Percentiles rank a stretch among this genome's conserved stretches.
Conservation (phyloP, 2,329 filamentous ascomycete species). For the Cladosporium oxysporum region DNA sequence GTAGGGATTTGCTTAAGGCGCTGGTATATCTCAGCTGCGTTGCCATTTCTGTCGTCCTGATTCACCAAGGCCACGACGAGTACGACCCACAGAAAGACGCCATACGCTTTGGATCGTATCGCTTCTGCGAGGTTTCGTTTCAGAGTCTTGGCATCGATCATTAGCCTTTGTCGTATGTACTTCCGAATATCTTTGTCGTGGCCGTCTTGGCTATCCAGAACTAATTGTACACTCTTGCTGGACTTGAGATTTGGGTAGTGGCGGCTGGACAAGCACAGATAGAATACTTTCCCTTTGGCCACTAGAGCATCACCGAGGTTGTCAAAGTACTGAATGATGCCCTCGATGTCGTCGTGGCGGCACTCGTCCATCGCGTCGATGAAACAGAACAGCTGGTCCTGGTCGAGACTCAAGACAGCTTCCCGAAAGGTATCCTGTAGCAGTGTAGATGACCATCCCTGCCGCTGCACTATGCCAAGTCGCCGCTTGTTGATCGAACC, state of each 20-base stretch:
- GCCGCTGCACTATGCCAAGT: neutral
- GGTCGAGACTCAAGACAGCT: neutral
- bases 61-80: neutral
- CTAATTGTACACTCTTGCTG: neutral
- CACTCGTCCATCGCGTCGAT: neutral
- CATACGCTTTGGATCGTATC: neutral
- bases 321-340: neutral
- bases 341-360: neutral
- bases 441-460: neutral
- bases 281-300: fast-evolving
- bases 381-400: neutral
- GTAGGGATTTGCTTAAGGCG: neutral
- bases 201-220: neutral
- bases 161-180: neutral
- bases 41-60: neutral
- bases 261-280: neutral
- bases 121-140: neutral
- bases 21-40: neutral
- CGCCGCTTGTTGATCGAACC: neutral
- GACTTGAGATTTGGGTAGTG: neutral
- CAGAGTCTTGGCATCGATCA: neutral
- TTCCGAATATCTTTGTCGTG: neutral
- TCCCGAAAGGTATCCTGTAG: neutral
- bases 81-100: neutral
- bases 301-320: neutral